Percentiles rank a stretch among this genome's conserved stretches.
Conservation (phyloP, 2,329 filamentous ascomycete species). For the Pseudocercospora musae region DNA sequence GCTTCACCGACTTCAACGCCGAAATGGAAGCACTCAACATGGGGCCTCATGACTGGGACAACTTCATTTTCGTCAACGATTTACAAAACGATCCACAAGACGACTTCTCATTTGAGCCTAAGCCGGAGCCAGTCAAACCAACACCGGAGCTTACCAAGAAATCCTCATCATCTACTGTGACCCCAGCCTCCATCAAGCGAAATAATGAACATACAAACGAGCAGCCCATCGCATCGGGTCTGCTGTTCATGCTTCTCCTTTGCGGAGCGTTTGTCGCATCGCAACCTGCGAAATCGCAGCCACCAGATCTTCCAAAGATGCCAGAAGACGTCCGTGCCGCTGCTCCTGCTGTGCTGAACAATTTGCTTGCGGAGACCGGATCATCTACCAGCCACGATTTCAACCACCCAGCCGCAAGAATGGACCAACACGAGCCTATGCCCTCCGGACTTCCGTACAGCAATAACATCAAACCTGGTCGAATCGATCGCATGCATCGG, state of each 20-base stretch:
- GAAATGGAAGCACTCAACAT: conserved; percentile 83
- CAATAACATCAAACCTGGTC: conserved; percentile 15
- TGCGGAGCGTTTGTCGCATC: conserved; percentile 95
- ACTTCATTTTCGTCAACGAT: conserved; percentile 70
- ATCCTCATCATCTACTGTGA: conserved; percentile 8
- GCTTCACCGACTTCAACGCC: conserved; percentile 68
- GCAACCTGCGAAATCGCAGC: conserved; percentile 66
- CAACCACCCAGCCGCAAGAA: conserved; percentile 4
- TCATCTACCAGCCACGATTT: conserved; percentile 9
- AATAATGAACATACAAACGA: conserved; percentile 36
- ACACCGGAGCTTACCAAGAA: conserved; percentile 28
- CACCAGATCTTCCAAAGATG: conserved; percentile 71
- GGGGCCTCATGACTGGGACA: conserved; percentile 69
- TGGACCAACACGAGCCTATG: conserved; percentile 25
- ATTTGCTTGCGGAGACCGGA: conserved; percentile 48
- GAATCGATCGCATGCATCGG: conserved; percentile 43
- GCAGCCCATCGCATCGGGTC: conserved; percentile 68
- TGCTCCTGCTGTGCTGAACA: conserved; percentile 73
- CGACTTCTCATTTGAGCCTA: conserved; percentile 58
- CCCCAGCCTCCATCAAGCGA: conserved; percentile 40
- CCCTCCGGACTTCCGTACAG: conserved; percentile 19
- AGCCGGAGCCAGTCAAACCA: conserved; percentile 22
- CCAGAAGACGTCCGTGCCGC: conserved; percentile 77
- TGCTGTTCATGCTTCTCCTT: conserved; percentile 93
- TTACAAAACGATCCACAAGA: conserved; percentile 22